phyloP scores from a whole-genome alignment of 2,329 filamentous ascomycete species.

The Aspergillus sp. region DNA sequence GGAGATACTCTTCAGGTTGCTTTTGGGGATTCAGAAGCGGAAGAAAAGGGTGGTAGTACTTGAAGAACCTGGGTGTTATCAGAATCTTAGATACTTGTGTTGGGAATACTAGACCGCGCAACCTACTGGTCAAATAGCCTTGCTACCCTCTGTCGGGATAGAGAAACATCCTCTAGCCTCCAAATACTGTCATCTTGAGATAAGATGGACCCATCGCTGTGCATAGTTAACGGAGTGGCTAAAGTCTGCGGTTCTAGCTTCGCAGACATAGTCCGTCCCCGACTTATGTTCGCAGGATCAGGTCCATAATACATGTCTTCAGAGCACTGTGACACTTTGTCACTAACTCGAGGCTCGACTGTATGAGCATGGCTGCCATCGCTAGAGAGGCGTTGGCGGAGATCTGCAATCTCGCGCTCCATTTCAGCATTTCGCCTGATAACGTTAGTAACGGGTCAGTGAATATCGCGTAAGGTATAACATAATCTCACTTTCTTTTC shows the following conservation, averaged over 20 bases:
- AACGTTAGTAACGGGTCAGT: slow-evolving; percentile 6
- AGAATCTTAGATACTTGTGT: neutral
- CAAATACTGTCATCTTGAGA: slow-evolving; percentile 44
- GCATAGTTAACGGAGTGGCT: slow-evolving; percentile 33
- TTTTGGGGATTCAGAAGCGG: slow-evolving; percentile 59
- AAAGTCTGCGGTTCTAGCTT: slow-evolving; percentile 35
- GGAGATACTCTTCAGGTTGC: slow-evolving; percentile 57
- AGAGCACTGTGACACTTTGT: slow-evolving; percentile 35
- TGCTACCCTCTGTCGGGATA: slow-evolving; percentile 39
- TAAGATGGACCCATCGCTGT: slow-evolving; percentile 33
- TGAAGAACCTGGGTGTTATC: slow-evolving; percentile 55
- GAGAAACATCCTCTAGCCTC: slow-evolving; percentile 50
- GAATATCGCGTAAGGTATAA: neutral
- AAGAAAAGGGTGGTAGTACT: slow-evolving; percentile 62
- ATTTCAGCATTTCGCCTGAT: slow-evolving; percentile 61
- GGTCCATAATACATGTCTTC: slow-evolving; percentile 35
- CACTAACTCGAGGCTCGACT: slow-evolving; percentile 26
- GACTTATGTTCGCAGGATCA: slow-evolving; percentile 29
- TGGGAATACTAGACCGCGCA: neutral
- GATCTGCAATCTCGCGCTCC: slow-evolving; percentile 56
- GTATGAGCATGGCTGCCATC: slow-evolving; percentile 24
- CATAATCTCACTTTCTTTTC: slow-evolving; percentile 50
- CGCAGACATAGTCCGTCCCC: slow-evolving; percentile 31
- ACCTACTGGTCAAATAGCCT: slow-evolving; percentile 46
- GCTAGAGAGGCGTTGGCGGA: slow-evolving; percentile 44